Base-by-base conservation (phyloP, 2,329 filamentous ascomycete genomes). In the Fusarium annulatum region DNA sequence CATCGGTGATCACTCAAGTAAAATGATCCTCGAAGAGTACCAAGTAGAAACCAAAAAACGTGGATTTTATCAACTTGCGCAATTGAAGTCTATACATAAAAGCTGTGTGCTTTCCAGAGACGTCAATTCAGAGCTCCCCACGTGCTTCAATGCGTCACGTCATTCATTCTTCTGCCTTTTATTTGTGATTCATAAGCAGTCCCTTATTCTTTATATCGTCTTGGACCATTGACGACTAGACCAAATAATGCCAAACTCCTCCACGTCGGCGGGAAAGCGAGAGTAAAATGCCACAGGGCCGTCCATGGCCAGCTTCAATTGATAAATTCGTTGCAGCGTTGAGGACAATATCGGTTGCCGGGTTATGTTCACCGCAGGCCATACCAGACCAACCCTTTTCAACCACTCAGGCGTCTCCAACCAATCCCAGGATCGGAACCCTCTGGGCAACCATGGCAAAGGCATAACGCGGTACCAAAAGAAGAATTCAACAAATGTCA, bases 241-340 rank as follows among this genome's bases (percentile, higher is more conserved):
- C 71, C 61, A 71, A 53, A 69, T 69, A 69, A 72, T 69, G 61
- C 70, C 73, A 64, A 68, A 73, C 71, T 63, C 62, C 69, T 67
- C 68, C 71, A 71, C 64, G 71, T 77, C 70, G 76, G 75, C 58
- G 69, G 51, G 62, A 78, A 67, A 75, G 67, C 59, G 72, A 78
- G 51, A 73, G 67, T 74, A 69, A 70, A 71, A 69, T 77, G 65
- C 76, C 77, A 76, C 74, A 72, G 64, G 73, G 63, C 75, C 75
- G 53, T 76, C 74, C 68, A 66, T 56, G 69, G 76, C 69, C 76
- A 76, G 58, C 66, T 78, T 78, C 75, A 78, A 78, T 76, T 78
- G 76, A 75, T 74, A 78, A 76, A 65, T 75, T 73, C 61, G 69
- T 73, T 69, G 71, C 73, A 69, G 71, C 72, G 73, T 77, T 72